Base-by-base conservation (phyloP, 768 basidiomycete genomes). In the Neoboletus brunneissimus region DNA sequence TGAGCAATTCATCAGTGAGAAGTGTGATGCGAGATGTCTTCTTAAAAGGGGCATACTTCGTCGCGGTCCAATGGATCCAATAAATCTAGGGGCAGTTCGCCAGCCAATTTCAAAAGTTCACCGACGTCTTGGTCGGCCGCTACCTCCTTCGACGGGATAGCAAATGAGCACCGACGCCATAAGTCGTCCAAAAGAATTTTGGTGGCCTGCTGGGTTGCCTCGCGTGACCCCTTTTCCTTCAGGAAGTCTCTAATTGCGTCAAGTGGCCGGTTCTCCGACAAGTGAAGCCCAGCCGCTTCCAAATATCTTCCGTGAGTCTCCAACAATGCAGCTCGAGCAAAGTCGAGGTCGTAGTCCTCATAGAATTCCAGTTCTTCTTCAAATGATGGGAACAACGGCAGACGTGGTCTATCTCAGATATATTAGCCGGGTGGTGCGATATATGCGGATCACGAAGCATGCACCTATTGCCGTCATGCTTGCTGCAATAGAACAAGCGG, bases 301-400 rank as follows among this genome's bases (percentile, higher is more conserved):
- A 59, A 51, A 88, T 68, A 75, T 57, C 74, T 73, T 15, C 75
- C 77, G 12, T 77, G 71, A 5, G 70, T 67, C 29, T 75, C 72
- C 13, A 85, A 71, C 9, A 87, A 59, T 0, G 69, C 66, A 0
- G 79, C 79, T 8, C 75, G 81, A 8, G 81, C 77, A 13, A 74
- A 56, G 59, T 83, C 80, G 7, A 88, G 68, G 32, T 34, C 32
- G 12, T 34, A 34, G 32, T 34, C 32, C 32, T 34, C 32, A 34
- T 34, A 34, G 68, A 83, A 89, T 37, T 79, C 77, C n/a, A 85
- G 58, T 20, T 75, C 75, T 22, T 85, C 81, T 22, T 87, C 80
- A 0, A 75, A 68, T 0, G 77, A 72, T 0, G 72, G 57, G 55
- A 89, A 89, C 4, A 88, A 64, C 8, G 53, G 71, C 52, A 23